These are phyloP conservation scores for Trichosanthes cucumerina DNA, from an alignment of 306 rosid species.

Conservation along the genomic window DNA sequence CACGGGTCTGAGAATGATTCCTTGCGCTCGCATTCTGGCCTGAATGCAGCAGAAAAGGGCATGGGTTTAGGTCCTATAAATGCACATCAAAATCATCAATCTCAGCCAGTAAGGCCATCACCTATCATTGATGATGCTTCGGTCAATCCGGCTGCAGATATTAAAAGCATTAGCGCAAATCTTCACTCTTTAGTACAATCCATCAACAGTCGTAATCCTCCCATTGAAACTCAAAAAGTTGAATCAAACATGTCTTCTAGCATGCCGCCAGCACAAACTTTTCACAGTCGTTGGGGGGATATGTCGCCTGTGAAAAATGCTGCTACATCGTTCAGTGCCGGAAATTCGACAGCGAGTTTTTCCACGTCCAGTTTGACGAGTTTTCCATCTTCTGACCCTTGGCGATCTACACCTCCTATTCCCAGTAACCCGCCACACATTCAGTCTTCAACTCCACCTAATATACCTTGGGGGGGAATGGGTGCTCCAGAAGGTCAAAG, in stretches of 20 bases:
- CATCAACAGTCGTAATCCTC: constrained; percentile 29
- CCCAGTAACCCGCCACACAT: constrained; percentile 44
- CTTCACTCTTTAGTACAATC: constrained; percentile 49
- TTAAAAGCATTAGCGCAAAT: constrained; percentile 44
- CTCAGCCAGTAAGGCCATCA: constrained; percentile 31
- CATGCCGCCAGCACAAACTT: constrained; percentile 38
- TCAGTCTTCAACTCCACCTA: constrained; percentile 41
- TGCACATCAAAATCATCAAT: constrained; percentile 34
- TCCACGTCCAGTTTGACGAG: constrained; percentile 28
- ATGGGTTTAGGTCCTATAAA: constrained; percentile 20
- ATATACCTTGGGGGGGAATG: constrained; percentile 63
- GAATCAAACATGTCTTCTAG: constrained; percentile 43
- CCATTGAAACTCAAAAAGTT: constrained; percentile 34
- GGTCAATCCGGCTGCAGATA: constrained; percentile 30
- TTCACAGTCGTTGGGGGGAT: constrained; percentile 54
- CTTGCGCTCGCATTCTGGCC: constrained; percentile 27
- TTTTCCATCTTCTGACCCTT: constrained; percentile 41
- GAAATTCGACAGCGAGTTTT: constrained; percentile 40
- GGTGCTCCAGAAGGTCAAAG: constrained; percentile 37
- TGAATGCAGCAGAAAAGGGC: constrained; percentile 15
- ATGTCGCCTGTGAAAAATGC: constrained; percentile 41
- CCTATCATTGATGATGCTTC: constrained; percentile 21
- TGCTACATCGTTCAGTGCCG: constrained; percentile 30
- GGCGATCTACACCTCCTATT: constrained; percentile 65
- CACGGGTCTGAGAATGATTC: constrained; percentile 30